phyloP scores from a whole-genome alignment of 208 protist genomes.

The Herpetomonas samuelpessoai region DNA sequence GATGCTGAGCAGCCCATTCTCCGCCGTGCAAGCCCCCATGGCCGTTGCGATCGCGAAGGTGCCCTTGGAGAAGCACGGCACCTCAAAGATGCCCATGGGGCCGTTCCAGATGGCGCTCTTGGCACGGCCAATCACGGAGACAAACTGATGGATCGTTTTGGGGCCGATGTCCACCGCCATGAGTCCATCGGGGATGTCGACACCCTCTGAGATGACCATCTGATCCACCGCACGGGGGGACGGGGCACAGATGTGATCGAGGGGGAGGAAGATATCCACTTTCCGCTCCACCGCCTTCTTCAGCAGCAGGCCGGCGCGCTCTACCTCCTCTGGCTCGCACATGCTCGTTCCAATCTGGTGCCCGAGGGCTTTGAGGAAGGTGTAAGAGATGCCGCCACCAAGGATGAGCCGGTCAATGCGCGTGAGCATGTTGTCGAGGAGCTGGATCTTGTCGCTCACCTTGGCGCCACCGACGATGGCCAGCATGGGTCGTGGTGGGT shows the following conservation, averaged over 20 bases:
- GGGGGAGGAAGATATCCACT: conserved; percentile 96
- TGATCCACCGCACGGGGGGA: conserved; percentile 86
- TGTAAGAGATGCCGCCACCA: conserved; percentile 98
- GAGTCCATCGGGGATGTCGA: conserved; percentile 79
- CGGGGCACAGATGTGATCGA: conserved; percentile 96
- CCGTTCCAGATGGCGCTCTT: conserved; percentile 98
- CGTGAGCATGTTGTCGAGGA: conserved; percentile 98
- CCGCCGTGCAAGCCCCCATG: conserved; percentile 65
- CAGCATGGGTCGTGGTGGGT: conserved; percentile 88
- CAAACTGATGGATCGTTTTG: conserved; percentile 85
- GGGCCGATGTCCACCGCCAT: conserved; percentile 97
- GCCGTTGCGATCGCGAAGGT: conserved; percentile 85
- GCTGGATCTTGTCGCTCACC: conserved; percentile 98
- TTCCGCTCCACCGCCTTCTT: conserved; percentile 93
- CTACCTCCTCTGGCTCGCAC: conserved; percentile 91
- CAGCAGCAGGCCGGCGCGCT: conserved; percentile 86
- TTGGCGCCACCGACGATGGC: conserved; percentile 98
- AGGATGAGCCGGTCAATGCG: conserved; percentile 99
- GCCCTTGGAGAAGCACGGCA: conserved; percentile 94
- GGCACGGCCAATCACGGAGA: conserved; percentile 63
- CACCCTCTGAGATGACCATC: conserved; percentile 61
- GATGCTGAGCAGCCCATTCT: conserved; percentile 85
- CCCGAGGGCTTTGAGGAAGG: conserved; percentile 93
- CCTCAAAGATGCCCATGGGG: conserved; percentile 98
- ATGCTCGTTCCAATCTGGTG: conserved; percentile 94